Base-by-base conservation (phyloP, 805 yeast genomes). In the Cyberlindnera sargentensis region DNA sequence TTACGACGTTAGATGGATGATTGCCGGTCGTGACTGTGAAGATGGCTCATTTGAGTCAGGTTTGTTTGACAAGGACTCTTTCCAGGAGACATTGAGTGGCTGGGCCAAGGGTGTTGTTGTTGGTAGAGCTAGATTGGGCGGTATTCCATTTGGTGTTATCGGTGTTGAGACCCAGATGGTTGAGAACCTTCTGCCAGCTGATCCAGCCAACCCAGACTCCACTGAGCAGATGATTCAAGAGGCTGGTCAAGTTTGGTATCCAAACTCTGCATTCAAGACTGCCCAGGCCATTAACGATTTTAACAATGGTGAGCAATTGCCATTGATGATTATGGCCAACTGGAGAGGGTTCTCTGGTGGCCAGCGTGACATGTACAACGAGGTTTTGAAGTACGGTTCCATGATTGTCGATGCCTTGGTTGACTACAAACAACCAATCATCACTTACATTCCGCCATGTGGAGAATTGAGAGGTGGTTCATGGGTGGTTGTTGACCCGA, bases 261-360 rank as follows among this genome's bases (percentile, higher is more conserved):
- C 99, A 57, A 93, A 93, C 73, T 85, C 96, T 49, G 99, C 99
- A 20, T 93, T 85, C 78, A 93, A 93, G 80, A 93, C 99, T 37
- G 95, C 99, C 3, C 99, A 93, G 72, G 98, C 99, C 24, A 91
- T 93, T 58, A 84, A 83, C 53, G 99, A 93, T 64, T 93, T 93
- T 80, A 93, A 93, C 75, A 72, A 88, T 62, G 99, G 99, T 75
- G 99, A 93, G 68, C 91, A 90, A 68, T 76, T 93, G 61, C 99
- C 99, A 51, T 75, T 93, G 66, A 86, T 93, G 95, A 88, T 93
- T 53, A 72, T 93, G 56, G 99, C 99, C 47, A 93, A 93, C 78
- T 93, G 99, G 99, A 86, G 99, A 81, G 99, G 99, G 61, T 93
- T 93, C 81, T 88, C 97, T 54, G 99, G 99, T 74, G 99, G 99